Base-by-base conservation (phyloP, 176 grass and related monocot genomes). In the Musa acuminata region DNA sequence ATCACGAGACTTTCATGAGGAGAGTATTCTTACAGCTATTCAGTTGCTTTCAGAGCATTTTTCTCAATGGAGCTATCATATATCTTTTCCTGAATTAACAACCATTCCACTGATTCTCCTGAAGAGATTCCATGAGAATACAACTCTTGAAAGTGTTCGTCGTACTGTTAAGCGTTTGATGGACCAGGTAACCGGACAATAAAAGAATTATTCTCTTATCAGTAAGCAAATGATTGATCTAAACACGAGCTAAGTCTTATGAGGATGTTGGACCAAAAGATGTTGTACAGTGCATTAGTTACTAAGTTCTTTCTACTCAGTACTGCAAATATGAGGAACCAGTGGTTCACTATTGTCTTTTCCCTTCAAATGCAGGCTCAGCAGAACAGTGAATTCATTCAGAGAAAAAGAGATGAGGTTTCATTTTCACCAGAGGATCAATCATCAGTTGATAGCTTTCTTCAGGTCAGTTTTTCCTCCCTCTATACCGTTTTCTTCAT, bases 1-100 rank as follows among this genome's bases (percentile, higher is more conserved):
- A 84, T 93, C 95, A 49, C 81, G 54, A 49, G 50, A 76, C 59
- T 98, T 85, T 72, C 86, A 93, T n/a, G 86, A 87, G 80, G 69
- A 84, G 75, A 93, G 90, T n/a, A 14, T 88, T 81, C 82, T 90
- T 85, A 85, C 67, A 82, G 82, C 84, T 11, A 80, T 94, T 17
- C 78, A 89, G 78, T 74, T 89, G 83, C 80, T 98, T 51, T 83
- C 82, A 8, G 80, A 84, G 71, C 90, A 98, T 81, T 89, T 98
- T 75, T 68, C 77, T 43, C 95, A 98, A 55, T 98, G 95, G 95
- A 87, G 90, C 79, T 94, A 91, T 78, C 95, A 99, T 84, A 79
- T 94, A 72, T 94, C 90, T 72, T 89, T 99, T 76, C 88, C 95
- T 67, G 95, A 99, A 87, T 82, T 99, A 55, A 74, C 86, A 58